Evolutionary conservation across 768 basidiomycete genomes (phyloP).

Genomic region (Lactarius trivialis): DNA sequence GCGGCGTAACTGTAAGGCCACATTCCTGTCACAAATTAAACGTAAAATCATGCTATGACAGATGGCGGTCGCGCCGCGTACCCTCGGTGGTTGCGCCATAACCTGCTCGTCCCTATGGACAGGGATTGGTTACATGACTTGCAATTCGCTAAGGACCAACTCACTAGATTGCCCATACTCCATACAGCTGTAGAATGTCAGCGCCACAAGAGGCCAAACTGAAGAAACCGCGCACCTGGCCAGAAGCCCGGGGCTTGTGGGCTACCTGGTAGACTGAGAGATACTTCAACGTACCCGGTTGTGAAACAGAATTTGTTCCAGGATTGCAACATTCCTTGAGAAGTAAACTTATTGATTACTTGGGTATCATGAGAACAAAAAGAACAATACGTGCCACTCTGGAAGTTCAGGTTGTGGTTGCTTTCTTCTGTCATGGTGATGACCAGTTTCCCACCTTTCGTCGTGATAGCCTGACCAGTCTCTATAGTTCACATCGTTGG

Average conservation of each 20-base stretch:
- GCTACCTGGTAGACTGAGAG: conserved; percentile 66
- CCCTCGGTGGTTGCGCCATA: conserved; percentile 89
- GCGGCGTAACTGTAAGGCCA: conserved; percentile 81
- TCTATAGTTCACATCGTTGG: conserved; percentile 6
- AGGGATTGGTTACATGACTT: background rate
- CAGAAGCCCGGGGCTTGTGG: conserved; percentile 64
- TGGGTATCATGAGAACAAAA: background rate
- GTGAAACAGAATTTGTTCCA: conserved; percentile 98
- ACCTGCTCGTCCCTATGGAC: conserved; percentile 66
- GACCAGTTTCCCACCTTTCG: conserved; percentile 67
- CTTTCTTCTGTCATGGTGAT: conserved; percentile 68
- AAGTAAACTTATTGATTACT: background rate
- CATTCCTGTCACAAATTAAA: conserved; percentile 30
- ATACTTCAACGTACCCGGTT: conserved; percentile 83
- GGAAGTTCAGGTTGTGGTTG: conserved; percentile 77
- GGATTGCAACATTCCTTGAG: conserved; percentile 52
- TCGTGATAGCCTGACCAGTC: conserved; percentile 53
- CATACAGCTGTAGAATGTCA: conserved; percentile 42
- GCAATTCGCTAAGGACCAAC: conserved; percentile 16
- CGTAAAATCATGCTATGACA: background rate
- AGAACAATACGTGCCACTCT: conserved; percentile 50
- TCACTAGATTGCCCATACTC: conserved; percentile 67
- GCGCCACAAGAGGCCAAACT: background rate
- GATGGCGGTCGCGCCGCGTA: conserved; percentile 13
- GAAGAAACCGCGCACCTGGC: conserved; percentile 54